Percentiles rank a stretch among this genome's conserved stretches.
Conservation (phyloP, 2,329 filamentous ascomycete genomes). For the Emericellopsis cladophorae region DNA sequence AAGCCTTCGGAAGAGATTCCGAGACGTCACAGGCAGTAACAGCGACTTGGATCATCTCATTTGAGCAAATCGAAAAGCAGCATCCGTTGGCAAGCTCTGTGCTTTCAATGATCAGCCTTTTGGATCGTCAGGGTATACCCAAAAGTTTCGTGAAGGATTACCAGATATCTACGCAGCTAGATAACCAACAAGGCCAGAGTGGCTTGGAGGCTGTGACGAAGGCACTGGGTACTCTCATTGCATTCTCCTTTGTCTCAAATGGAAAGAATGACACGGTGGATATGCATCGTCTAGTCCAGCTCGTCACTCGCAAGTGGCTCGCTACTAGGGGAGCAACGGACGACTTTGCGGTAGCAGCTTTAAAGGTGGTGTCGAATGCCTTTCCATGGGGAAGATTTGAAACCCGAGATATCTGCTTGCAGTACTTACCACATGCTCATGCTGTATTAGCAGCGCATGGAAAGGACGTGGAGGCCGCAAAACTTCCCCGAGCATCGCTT, state of each 20-base stretch:
- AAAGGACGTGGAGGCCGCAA: too few species aligned
- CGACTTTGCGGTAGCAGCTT: slow-evolving; percentile 4
- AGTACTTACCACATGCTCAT: too few species aligned
- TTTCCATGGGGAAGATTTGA: too few species aligned
- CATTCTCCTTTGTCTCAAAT: slow-evolving; percentile 14
- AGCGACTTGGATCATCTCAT: slow-evolving; percentile 1
- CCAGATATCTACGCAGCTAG: too few species aligned
- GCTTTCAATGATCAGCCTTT: slow-evolving; percentile 17
- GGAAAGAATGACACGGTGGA: slow-evolving; percentile 7
- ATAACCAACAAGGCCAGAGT: too few species aligned
- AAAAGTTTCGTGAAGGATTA: too few species aligned
- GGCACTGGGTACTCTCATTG: slow-evolving; percentile 14
- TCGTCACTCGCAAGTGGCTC: slow-evolving; percentile 17
- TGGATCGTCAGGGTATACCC: slow-evolving; percentile 15
- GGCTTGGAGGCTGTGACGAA: background rate
- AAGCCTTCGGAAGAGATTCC: background rate
- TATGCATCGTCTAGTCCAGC: slow-evolving; percentile 21
- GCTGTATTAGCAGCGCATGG: too few species aligned
- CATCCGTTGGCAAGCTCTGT: slow-evolving; percentile 12
- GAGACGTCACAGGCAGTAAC: background rate
- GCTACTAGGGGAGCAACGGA: background rate
- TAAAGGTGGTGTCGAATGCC: too few species aligned
- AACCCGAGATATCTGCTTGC: too few species aligned
- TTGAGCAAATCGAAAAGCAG: slow-evolving; percentile 4
- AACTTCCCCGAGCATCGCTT: too few species aligned